These are phyloP conservation scores for Daldinia childiae DNA, from an alignment of 495 filamentous ascomycete genomes.

Conservation along the genomic window DNA sequence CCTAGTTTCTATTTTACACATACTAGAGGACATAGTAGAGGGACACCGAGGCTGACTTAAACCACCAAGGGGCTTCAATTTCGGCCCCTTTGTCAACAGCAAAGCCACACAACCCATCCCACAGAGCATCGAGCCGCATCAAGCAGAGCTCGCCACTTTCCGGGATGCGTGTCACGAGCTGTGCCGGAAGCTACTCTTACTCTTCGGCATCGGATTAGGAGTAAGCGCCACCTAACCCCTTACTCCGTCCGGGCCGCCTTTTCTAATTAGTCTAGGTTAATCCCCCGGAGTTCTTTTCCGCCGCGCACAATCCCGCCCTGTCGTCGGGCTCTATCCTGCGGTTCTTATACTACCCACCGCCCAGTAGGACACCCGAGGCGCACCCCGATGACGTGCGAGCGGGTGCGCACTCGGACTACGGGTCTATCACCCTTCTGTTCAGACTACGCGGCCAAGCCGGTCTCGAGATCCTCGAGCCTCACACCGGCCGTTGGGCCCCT, in stretches of 20 bases:
- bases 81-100: slow-evolving; percentile 76
- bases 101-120: slow-evolving; percentile 87
- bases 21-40: too few relatives aligned
- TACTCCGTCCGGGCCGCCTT: slow-evolving; percentile 2
- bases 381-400: slow-evolving; percentile 79
- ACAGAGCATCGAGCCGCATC: slow-evolving; percentile 64
- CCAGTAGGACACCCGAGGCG: slow-evolving; percentile 73
- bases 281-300: slow-evolving; percentile 74
- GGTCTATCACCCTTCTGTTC: slow-evolving; percentile 87
- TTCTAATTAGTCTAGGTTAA: slow-evolving; percentile 42
- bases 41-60: slow-evolving; percentile 5
- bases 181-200: slow-evolving; percentile 73
- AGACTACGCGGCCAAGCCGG: slow-evolving; percentile 84
- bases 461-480: slow-evolving; percentile 78
- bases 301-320: slow-evolving; percentile 68
- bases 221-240: slow-evolving; percentile 50
- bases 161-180: slow-evolving; percentile 74
- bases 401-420: slow-evolving; percentile 92
- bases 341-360: slow-evolving; percentile 80
- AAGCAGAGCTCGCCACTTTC: slow-evolving; percentile 71
- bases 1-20: too few relatives aligned
- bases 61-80: slow-evolving; percentile 83
- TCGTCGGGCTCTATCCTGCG: slow-evolving; percentile 79
- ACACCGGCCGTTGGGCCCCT: slow-evolving; percentile 62
- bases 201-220: slow-evolving; percentile 79